Evolutionary conservation across 306 rosid genomes (phyloP).

Genomic region (Mimosa pudica): DNA sequence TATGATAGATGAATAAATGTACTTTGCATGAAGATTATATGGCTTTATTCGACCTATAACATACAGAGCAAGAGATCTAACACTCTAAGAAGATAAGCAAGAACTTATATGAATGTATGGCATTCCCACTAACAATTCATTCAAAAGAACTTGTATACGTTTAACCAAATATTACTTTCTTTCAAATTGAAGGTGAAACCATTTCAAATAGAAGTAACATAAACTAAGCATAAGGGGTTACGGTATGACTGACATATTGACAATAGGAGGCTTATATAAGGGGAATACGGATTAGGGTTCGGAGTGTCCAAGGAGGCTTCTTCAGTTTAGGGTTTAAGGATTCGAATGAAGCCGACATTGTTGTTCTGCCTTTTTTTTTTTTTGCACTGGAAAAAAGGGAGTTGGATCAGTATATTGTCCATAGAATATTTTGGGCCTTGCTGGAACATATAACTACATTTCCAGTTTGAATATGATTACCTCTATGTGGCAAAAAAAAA

Average conservation of each 20-base stretch:
- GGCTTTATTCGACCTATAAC: background rate
- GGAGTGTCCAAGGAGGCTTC: background rate
- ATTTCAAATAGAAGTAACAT: background rate
- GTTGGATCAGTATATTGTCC: no score
- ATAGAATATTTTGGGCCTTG: background rate
- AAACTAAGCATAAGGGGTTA: conserved; percentile 21
- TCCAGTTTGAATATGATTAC: no score
- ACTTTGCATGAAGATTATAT: conserved; percentile 45
- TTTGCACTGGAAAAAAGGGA: no score
- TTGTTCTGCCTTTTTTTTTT: background rate
- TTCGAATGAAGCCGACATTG: background rate
- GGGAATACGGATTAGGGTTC: background rate
- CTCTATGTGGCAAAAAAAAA: no score
- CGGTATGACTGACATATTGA: conserved; percentile 18
- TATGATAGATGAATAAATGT: conserved; percentile 18
- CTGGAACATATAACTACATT: background rate
- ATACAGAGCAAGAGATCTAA: background rate
- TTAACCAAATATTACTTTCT: background rate
- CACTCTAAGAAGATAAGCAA: background rate
- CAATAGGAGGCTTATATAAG: background rate
- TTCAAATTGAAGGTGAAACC: background rate
- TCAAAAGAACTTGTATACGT: background rate
- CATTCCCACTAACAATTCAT: background rate
- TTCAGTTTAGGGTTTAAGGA: background rate
- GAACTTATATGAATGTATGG: background rate